These are phyloP conservation scores for Penicillium sumatraense DNA, from an alignment of 2,329 filamentous ascomycete genomes.

Conservation along the genomic window DNA sequence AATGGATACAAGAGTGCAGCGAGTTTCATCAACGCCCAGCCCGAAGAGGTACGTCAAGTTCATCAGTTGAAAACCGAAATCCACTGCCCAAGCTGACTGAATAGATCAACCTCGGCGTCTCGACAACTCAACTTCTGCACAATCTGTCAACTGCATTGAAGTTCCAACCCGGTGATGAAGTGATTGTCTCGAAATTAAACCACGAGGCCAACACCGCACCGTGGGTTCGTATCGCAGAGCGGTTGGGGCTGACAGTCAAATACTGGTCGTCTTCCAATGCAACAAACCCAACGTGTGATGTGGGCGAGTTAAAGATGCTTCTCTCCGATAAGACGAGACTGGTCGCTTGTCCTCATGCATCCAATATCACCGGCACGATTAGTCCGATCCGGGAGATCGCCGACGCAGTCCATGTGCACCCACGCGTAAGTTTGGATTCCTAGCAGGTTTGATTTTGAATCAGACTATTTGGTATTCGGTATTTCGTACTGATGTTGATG, in stretches of 20 bases:
- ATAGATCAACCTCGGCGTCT: constrained; percentile 61
- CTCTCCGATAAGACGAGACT: constrained; percentile 69
- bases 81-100: not conserved
- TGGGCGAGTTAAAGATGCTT: constrained; percentile 61
- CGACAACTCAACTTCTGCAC: constrained; percentile 76
- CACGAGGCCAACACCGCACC: constrained; percentile 81
- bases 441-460: not conserved
- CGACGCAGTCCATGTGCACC: constrained; percentile 46
- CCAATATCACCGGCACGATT: constrained; percentile 74
- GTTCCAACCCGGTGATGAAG: constrained; percentile 64
- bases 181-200: constrained; percentile 73
- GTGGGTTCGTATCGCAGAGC: constrained; percentile 71
- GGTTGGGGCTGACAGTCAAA: constrained; percentile 65
- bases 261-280: constrained; percentile 67
- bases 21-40: constrained; percentile 69
- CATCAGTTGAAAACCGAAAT: not conserved
- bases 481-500: no score
- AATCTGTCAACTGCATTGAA: constrained; percentile 66
- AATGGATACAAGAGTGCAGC: constrained; percentile 69
- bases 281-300: constrained; percentile 63
- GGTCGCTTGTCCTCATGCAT: constrained; percentile 74
- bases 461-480: no score
- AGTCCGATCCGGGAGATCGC: constrained; percentile 50
- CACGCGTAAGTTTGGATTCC: constrained; percentile 36
- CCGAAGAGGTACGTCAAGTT: constrained; percentile 60